These are phyloP conservation scores for Suillus weaverae DNA, from an alignment of 768 basidiomycete species.

Conservation along the genomic window DNA sequence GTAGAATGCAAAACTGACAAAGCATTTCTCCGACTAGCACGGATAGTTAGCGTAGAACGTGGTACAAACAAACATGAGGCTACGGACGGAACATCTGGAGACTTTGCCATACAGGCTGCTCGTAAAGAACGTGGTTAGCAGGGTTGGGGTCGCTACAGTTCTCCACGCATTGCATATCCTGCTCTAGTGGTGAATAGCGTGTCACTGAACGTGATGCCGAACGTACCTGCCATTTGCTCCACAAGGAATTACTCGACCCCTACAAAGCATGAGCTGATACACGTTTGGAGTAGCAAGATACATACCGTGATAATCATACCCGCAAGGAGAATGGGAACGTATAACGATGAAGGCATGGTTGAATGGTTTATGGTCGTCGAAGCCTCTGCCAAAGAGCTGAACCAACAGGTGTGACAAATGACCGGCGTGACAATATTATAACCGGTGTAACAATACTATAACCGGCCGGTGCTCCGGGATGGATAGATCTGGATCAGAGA, in stretches of 20 bases:
- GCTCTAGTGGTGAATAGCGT: constrained; percentile 10
- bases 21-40: constrained; percentile 88
- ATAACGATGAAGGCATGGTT: constrained; percentile 66
- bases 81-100: constrained; percentile 85
- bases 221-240: constrained; percentile 80
- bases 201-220: constrained; percentile 4
- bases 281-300: background rate
- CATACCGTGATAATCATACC: constrained; percentile 91
- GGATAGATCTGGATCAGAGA: constrained; percentile 5
- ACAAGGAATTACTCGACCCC: constrained; percentile 81
- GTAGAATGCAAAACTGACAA: constrained; percentile 51
- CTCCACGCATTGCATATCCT: constrained; percentile 99
- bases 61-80: constrained; percentile 13
- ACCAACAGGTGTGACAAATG: background rate
- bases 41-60: constrained; percentile 36
- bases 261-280: constrained; percentile 26
- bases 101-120: constrained; percentile 94
- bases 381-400: constrained; percentile 6
- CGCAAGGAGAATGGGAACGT: constrained; percentile 76
- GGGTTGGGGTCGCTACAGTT: constrained; percentile 76
- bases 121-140: constrained; percentile 67
- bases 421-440: background rate
- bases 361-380: constrained; percentile 3
- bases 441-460: constrained; percentile 18
- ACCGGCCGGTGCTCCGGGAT: background rate